Evolutionary conservation across 176 grass and related monocot genomes (phyloP).

Genomic region (Aegilops bicornis): DNA sequence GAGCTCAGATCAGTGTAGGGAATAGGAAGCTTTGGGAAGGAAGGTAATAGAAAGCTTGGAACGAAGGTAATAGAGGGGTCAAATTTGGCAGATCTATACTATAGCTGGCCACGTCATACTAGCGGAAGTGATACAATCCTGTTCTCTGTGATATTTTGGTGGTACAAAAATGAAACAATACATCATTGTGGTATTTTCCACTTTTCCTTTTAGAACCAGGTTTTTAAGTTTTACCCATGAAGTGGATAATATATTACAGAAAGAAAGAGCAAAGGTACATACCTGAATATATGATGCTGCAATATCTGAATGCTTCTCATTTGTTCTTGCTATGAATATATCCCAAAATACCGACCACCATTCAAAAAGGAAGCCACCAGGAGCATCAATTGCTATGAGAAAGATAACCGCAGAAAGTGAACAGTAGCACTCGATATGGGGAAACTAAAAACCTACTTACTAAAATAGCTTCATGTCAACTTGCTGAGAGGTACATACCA

Average conservation of each 20-base stretch:
- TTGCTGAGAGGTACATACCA: conserved; percentile 58
- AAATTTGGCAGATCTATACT: conserved; percentile 1
- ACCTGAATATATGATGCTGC: conserved; percentile 97
- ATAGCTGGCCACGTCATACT: conserved; percentile 4
- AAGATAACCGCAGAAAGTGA: conserved; percentile 14
- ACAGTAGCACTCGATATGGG: neutral
- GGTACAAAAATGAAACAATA: neutral
- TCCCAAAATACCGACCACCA: conserved; percentile 99
- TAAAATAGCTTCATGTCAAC: conserved; percentile 10
- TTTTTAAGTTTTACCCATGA: conserved; percentile 2
- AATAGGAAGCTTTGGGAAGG: neutral
- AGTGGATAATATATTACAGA: neutral
- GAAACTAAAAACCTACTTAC: neutral
- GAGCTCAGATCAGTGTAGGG: neutral
- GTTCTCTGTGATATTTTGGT: neutral
- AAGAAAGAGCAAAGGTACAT: neutral
- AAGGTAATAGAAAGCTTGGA: too few species aligned
- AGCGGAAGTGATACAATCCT: neutral
- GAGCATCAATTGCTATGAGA: conserved; percentile 90
- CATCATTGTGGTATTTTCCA: neutral
- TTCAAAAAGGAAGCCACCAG: conserved; percentile 98
- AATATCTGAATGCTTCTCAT: conserved; percentile 96
- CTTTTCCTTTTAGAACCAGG: neutral
- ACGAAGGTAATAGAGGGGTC: neutral
- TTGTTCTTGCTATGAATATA: conserved; percentile 99